A percentile compares a stretch with the other conserved stretches of the same genome.
Conservation (phyloP, 495 filamentous ascomycete genomes). For the Stereocaulon alpinum region DNA sequence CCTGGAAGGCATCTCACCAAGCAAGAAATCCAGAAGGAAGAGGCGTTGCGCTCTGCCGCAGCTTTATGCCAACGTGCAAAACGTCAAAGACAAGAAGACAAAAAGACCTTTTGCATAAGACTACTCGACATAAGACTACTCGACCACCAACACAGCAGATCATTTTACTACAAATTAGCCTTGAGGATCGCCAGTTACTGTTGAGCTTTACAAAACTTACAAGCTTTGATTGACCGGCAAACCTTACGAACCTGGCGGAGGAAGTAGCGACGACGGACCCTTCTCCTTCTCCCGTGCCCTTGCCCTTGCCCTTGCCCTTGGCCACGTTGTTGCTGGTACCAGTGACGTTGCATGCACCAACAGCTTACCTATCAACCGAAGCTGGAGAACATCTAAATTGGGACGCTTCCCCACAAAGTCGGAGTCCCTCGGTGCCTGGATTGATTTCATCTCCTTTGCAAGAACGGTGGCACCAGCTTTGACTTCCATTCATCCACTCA, state of each 20-base stretch:
- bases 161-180: not conserved
- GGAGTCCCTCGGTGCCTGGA: slow-evolving; percentile 1
- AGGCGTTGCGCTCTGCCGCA: not conserved
- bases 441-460: not conserved
- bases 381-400: too few relatives aligned
- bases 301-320: too few relatives aligned
- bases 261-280: not conserved
- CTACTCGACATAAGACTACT: not conserved
- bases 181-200: not conserved
- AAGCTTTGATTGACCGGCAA: slow-evolving; percentile 4
- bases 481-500: not conserved
- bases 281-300: not conserved
- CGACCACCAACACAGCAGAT: not conserved
- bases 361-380: too few relatives aligned
- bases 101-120: not conserved
- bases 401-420: not conserved
- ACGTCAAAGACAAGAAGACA: not conserved
- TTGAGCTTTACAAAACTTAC: not conserved
- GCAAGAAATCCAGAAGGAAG: not conserved
- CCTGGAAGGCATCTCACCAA: not conserved
- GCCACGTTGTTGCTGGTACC: too few relatives aligned
- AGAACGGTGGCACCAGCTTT: not conserved
- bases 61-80: not conserved
- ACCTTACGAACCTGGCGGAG: not conserved
- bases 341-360: too few relatives aligned